Evolutionary conservation across 1,284 basidiomycete species (phyloP), one percentile per base, ranked within the genome.

Genomic region (Puccinia hordei): DNA sequence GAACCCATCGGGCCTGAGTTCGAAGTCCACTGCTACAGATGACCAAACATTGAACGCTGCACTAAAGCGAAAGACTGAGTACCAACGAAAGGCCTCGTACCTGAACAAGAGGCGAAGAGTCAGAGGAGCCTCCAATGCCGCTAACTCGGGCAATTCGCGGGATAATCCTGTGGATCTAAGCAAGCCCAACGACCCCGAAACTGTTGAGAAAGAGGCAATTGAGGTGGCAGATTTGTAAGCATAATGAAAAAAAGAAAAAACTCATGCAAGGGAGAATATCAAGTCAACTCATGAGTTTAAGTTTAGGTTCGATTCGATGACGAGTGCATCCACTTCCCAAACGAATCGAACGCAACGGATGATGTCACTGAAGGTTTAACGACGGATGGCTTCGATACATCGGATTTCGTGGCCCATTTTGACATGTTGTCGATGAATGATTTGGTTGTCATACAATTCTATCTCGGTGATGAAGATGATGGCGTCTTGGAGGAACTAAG

Each of bases 391-490:
- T 79, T 83, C 19, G 72, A 75, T 46, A 63, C 80, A n/a, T 73
- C 69, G 17, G 90, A 92, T 73, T 94, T 93, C 83, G 91, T 95
- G 82, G 87, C 88, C 10, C 89, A 91, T 83, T 99, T 94, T 83
- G 95, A 95, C 0, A 86, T 99, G 17, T 86, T 98, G 33, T 86
- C 89, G 2, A 90, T 92, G 0, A 90, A 92, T 82, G 90, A 96
- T 82, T 91, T 92, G 0, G 91, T 98, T 19, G 87, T 98, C 24
- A 90, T 99, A 35, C 90, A 95, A 0, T 90, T 93, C 0, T 99
- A 96, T 84, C 91, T 92, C 0, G 95, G 95, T 65, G 96, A 98
- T 83, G 90, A 92, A 6, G 96, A 99, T 84, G 96, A 99, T 85
- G 89, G 91, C 57, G 87, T 98, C 69, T 87, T 99, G 41, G 90